Evolutionary conservation across 2,329 filamentous ascomycete genomes (phyloP).

Genomic region (Sporothrix sp.): DNA sequence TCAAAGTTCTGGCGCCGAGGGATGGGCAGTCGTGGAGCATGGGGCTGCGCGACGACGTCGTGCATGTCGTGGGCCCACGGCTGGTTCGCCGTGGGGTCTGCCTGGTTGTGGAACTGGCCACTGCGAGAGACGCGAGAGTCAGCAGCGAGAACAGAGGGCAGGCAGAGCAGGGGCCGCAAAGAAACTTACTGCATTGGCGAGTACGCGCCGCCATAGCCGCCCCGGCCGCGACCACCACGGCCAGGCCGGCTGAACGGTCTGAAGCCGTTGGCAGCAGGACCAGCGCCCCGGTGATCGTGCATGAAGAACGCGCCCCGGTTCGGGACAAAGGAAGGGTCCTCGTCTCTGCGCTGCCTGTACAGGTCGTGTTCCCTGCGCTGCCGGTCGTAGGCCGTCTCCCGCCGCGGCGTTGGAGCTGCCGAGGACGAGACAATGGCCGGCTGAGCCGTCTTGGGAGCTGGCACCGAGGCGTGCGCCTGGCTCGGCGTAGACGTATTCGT

Average conservation of each 20-base stretch:
- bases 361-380: constrained; percentile 82
- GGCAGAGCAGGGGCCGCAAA: too few relatives aligned
- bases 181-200: constrained; percentile 47
- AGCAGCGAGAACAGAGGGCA: neutral
- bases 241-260: constrained; percentile 57
- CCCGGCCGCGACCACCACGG: constrained; percentile 47
- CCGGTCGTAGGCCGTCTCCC: constrained; percentile 54
- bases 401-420: constrained; percentile 5
- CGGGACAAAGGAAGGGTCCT: constrained; percentile 87
- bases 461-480: neutral
- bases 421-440: constrained; percentile 24
- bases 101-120: constrained; percentile 25
- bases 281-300: constrained; percentile 80
- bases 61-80: constrained; percentile 95
- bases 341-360: constrained; percentile 77
- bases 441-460: constrained; percentile 23
- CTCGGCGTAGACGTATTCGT: neutral
- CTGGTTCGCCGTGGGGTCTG: constrained; percentile 57
- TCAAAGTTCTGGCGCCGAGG: constrained; percentile 22
- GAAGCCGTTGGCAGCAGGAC: constrained; percentile 69
- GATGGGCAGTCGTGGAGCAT: constrained; percentile 22
- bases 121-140: neutral
- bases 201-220: constrained; percentile 46
- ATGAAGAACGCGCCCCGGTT: constrained; percentile 94
- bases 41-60: constrained; percentile 50